phyloP scores from a whole-genome alignment of 2,329 filamentous ascomycete genomes.

The Fusarium tupiense region DNA sequence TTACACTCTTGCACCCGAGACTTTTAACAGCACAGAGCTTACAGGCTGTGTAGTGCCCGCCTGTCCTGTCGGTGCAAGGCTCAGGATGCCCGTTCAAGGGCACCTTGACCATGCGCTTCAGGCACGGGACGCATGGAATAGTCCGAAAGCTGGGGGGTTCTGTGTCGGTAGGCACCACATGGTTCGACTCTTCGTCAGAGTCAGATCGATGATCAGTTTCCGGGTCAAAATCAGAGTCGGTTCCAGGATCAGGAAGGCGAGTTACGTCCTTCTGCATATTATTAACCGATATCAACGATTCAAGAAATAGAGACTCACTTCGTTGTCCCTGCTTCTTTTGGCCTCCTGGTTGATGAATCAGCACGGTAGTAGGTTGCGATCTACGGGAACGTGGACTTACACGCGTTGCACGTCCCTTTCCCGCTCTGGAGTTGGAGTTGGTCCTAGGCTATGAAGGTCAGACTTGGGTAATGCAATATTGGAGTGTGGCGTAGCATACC shows the following conservation, averaged over 20 bases:
- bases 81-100: background rate
- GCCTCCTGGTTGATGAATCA: too few species aligned
- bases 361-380: background rate
- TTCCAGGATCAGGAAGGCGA: too few species aligned
- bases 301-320: too few species aligned
- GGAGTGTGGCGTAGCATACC: background rate
- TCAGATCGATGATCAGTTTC: too few species aligned
- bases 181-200: background rate
- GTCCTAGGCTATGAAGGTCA: background rate
- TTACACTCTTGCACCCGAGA: too few species aligned
- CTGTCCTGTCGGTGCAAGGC: background rate
- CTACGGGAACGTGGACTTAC: background rate
- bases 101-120: background rate
- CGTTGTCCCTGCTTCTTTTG: too few species aligned
- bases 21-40: too few species aligned
- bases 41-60: too few species aligned
- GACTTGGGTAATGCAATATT: background rate
- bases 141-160: background rate
- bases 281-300: too few species aligned
- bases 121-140: background rate
- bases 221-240: too few species aligned
- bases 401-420: background rate
- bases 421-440: background rate
- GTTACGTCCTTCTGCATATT: too few species aligned
- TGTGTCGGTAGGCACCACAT: background rate